Conservation (phyloP, 2,329 filamentous ascomycete species). For the Colletotrichum sp. region DNA sequence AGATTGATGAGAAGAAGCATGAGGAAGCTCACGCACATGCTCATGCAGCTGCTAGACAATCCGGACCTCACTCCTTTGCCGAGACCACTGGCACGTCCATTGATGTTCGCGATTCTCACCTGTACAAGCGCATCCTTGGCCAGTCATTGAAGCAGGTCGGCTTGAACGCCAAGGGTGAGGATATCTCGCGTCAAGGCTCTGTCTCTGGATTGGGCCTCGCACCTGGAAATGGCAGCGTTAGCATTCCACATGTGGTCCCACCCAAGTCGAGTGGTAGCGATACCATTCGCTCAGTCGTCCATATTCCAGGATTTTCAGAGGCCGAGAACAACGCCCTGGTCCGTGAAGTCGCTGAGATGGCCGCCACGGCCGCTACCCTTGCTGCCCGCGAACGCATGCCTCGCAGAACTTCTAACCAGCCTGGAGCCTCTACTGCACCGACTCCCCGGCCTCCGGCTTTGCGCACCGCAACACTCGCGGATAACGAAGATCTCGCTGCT, state of each 20-base stretch:
- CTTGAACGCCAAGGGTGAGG: conserved; percentile 59
- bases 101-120: conserved; percentile 83
- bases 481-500: conserved; percentile 50
- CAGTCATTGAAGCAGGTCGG: conserved; percentile 89
- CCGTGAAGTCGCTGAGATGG: conserved; percentile 90
- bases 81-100: conserved; percentile 52
- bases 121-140: conserved; percentile 92
- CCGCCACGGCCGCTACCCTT: conserved; percentile 86
- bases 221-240: conserved; percentile 47
- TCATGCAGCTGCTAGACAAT: conserved; percentile 34
- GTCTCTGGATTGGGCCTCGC: conserved; percentile 22
- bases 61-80: conserved; percentile 41
- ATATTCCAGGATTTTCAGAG: conserved; percentile 75
- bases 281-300: conserved; percentile 46
- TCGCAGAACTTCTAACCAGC: conserved; percentile 41
- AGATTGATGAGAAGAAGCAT: conserved; percentile 77
- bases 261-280: conserved; percentile 62
- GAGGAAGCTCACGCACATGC: conserved; percentile 50
- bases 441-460: conserved; percentile 48
- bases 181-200: conserved; percentile 45
- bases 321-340: conserved; percentile 83
- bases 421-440: conserved; percentile 30
- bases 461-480: conserved; percentile 44
- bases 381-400: conserved; percentile 74
- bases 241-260: conserved; percentile 76